Evolutionary conservation across 306 rosid species (phyloP), one percentile per base, ranked within the genome.

Genomic region (Hippophae gyantsensis): DNA sequence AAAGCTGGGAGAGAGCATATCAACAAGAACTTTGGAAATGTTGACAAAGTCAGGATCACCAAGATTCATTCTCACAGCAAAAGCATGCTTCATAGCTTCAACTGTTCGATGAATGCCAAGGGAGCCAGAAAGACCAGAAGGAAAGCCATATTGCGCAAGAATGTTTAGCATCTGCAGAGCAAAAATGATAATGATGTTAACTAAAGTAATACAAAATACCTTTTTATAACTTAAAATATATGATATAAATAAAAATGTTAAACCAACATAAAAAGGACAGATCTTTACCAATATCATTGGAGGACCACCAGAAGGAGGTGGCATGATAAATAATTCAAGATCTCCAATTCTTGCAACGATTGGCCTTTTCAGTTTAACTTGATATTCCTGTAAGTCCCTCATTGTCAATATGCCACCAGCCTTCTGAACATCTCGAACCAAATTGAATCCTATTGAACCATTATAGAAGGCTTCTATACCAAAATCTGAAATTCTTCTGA

Each of bases 271-370:
- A 26, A 1, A 48, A 13, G 48, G 59, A 45, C 18, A 70, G 43
- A 67, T 62, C 8, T 23, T 69, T 76, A 90, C 94, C 11, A 84
- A 84, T 66, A 87, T 77, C 94, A 83, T 41, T 40, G 81, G 81
- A 70, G 82, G 86, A 11, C 96, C 98, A 52, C 98, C 95, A 2
- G 96, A 87, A 60, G 98, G 96, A 27, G 96, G 86, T 48, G 96
- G 96, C 96, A 83, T 81, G 64, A 81, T 73, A 48, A 85, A 79
- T 57, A 87, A 60, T 68, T 78, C 62, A 10, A 77, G 77, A 62
- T 92, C 98, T 13, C 38, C 38, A 32, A 32, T 32, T 32, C 38
- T 32, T 1, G 44, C 60, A 26, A 81, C 55, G 49, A 88, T 51
- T 5, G 87, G 84, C 44, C 66, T 59, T 54, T 58, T 76, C 42